Evolutionary conservation across 208 protist genomes (phyloP).

Genomic region (Lotmaria passim): DNA sequence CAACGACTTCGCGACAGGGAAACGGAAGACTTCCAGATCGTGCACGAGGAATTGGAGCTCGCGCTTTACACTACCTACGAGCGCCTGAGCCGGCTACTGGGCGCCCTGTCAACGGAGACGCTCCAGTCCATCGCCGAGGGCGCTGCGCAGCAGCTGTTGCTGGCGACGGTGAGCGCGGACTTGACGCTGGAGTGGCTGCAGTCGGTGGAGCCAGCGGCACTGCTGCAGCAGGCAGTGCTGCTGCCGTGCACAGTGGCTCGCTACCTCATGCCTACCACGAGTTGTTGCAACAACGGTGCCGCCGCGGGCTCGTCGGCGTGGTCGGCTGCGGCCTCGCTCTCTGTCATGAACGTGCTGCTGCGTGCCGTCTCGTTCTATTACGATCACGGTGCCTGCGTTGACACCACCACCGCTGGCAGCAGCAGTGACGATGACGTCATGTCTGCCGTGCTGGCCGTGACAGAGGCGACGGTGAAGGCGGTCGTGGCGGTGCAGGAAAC

Average conservation of each 20-base stretch:
- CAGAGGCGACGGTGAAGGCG: conserved; percentile 7
- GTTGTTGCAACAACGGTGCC: no score
- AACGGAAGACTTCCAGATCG: conserved; percentile 55
- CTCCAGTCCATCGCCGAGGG: neutral
- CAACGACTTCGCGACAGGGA: conserved; percentile 20
- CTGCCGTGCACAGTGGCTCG: conserved; percentile 37
- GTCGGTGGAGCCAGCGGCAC: neutral
- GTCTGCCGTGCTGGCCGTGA: conserved; percentile 17
- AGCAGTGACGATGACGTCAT: neutral
- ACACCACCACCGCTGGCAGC: neutral
- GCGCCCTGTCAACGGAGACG: conserved; percentile 15
- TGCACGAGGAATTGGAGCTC: conserved; percentile 48
- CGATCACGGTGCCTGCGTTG: neutral
- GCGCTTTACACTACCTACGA: conserved; percentile 75
- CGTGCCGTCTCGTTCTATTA: conserved; percentile 12
- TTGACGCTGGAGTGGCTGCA: conserved; percentile 20
- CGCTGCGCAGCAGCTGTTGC: conserved; percentile 15
- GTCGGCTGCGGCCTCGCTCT: neutral
- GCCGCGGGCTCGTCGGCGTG: neutral
- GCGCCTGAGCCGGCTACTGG: conserved; percentile 51
- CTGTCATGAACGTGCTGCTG: conserved; percentile 22
- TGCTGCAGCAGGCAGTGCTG: conserved; percentile 32
- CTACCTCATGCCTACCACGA: conserved; percentile 21
- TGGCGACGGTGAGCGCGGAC: conserved; percentile 15
- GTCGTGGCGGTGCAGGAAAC: conserved; percentile 3